These are phyloP conservation scores for Pinus albicaulis DNA, from an alignment of 75 land plant species.

Conservation along the genomic window DNA sequence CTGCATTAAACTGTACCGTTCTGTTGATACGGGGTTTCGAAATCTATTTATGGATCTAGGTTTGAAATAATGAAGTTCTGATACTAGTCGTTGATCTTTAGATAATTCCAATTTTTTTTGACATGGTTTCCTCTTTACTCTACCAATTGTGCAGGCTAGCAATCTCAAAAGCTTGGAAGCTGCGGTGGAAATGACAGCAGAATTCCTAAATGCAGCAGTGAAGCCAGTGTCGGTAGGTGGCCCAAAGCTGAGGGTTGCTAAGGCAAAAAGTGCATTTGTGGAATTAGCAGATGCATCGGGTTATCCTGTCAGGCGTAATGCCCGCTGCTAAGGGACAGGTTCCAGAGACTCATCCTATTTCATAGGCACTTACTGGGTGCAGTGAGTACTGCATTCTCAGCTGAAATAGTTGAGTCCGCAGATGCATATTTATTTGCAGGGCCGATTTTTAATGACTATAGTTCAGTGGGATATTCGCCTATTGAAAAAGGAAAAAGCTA, in stretches of 20 bases:
- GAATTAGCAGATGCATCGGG: conserved; percentile 41
- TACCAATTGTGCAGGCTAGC: conserved; percentile 11
- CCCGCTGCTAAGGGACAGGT: conserved; percentile 51
- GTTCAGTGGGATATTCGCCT: conserved; percentile 60
- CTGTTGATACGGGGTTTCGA: too few relatives aligned
- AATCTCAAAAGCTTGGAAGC: conserved; percentile 35
- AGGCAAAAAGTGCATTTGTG: conserved; percentile 29
- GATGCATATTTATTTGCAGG: conserved; percentile 60
- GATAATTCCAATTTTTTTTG: not conserved
- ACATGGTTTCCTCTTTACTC: not conserved
- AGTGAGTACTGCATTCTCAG: conserved; percentile 37
- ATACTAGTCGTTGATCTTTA: not conserved
- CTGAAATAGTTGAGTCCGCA: conserved; percentile 52
- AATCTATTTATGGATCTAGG: too few relatives aligned
- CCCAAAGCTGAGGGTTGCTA: conserved; percentile 42
- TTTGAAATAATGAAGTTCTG: too few relatives aligned
- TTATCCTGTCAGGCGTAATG: conserved; percentile 51
- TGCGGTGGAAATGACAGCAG: conserved; percentile 34
- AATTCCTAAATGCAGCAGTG: conserved; percentile 38
- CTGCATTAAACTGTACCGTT: too few relatives aligned
- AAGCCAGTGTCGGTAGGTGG: conserved; percentile 55
- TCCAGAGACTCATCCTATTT: conserved; percentile 32
- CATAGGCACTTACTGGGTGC: conserved; percentile 60
- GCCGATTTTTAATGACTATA: conserved; percentile 53
- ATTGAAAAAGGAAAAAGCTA: conserved; percentile 38